Conservation (phyloP, 2,329 filamentous ascomycete species). For the Dothiorella sarmentorum region DNA sequence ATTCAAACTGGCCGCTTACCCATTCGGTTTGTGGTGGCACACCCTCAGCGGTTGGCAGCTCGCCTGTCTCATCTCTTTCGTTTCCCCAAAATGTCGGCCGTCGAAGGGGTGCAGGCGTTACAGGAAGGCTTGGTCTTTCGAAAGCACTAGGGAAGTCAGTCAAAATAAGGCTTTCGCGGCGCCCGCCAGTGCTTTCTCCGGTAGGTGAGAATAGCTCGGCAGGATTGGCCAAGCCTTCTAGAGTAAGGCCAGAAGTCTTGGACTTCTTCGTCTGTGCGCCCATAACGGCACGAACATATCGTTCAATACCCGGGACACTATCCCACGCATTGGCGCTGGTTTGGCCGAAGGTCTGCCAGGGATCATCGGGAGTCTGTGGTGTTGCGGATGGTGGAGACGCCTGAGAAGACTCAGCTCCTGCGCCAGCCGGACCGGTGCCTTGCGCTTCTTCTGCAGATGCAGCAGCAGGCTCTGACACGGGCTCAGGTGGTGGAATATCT, state of each 20-base stretch:
- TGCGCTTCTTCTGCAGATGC: slow-evolving; percentile 12
- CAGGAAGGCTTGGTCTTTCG: slow-evolving; percentile 83
- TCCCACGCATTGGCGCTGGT: slow-evolving; percentile 82
- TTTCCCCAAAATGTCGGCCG: slow-evolving; percentile 66
- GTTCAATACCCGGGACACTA: slow-evolving; percentile 79
- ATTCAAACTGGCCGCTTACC: slow-evolving; percentile 66
- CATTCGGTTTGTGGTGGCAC: slow-evolving; percentile 87
- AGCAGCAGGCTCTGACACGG: slow-evolving; percentile 28
- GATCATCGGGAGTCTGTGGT: slow-evolving; percentile 45
- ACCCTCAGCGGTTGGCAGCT: slow-evolving; percentile 72
- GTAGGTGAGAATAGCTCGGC: slow-evolving; percentile 33
- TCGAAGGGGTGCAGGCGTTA: slow-evolving; percentile 79
- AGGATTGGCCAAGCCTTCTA: slow-evolving; percentile 26
- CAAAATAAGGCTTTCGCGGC: slow-evolving; percentile 61
- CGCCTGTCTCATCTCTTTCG: slow-evolving; percentile 53
- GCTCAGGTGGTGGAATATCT: slow-evolving; percentile 40
- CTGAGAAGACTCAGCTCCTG: background rate
- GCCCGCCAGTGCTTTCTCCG: slow-evolving; percentile 31
- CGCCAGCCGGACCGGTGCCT: background rate
- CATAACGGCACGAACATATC: slow-evolving; percentile 73
- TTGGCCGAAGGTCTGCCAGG: slow-evolving; percentile 71
- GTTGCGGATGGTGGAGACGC: slow-evolving; percentile 24
- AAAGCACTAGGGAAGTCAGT: slow-evolving; percentile 83
- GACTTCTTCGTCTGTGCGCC: slow-evolving; percentile 58
- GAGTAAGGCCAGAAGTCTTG: slow-evolving; percentile 37